Evolutionary conservation across 768 basidiomycete genomes (phyloP).

Genomic region (Agaricus blazei): DNA sequence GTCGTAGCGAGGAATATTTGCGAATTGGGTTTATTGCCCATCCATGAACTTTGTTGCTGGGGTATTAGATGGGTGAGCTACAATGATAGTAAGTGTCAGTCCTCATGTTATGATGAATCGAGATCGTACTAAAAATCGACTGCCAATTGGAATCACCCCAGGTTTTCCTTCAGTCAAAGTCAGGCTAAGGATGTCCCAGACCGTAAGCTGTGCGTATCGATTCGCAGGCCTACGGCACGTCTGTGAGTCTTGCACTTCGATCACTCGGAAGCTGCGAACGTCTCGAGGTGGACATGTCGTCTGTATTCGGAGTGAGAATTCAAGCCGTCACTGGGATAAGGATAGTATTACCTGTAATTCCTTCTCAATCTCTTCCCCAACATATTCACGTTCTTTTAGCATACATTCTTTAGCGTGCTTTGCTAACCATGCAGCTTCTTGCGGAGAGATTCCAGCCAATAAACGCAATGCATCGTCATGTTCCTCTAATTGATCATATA

Average conservation of each 20-base stretch:
- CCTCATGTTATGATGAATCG: not conserved
- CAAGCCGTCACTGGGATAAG: not conserved
- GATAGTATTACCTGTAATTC: constrained; percentile 59
- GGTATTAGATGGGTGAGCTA: constrained; percentile 69
- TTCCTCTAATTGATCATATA: constrained; percentile 66
- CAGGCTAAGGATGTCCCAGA: constrained; percentile 71
- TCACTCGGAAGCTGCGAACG: constrained; percentile 71
- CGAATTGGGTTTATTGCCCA: constrained; percentile 50
- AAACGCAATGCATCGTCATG: constrained; percentile 36
- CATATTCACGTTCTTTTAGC: constrained; percentile 42
- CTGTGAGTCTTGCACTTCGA: constrained; percentile 60
- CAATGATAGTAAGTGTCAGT: constrained; percentile 1
- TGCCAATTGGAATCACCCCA: constrained; percentile 53
- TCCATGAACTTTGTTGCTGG: constrained; percentile 66
- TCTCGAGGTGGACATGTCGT: constrained; percentile 65
- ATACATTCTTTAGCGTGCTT: constrained; percentile 43
- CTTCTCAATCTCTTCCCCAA: constrained; percentile 58
- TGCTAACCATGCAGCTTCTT: constrained; percentile 63
- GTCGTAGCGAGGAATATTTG: constrained; percentile 70
- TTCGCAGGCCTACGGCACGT: constrained; percentile 45
- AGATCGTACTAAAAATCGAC: constrained; percentile 58
- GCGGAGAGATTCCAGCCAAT: constrained; percentile 33
- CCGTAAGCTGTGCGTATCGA: constrained; percentile 70
- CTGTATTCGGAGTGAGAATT: constrained; percentile 24
- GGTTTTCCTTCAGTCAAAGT: constrained; percentile 43